phyloP scores from a whole-genome alignment of 1,284 basidiomycete species.

The Leccinum subfulvum region DNA sequence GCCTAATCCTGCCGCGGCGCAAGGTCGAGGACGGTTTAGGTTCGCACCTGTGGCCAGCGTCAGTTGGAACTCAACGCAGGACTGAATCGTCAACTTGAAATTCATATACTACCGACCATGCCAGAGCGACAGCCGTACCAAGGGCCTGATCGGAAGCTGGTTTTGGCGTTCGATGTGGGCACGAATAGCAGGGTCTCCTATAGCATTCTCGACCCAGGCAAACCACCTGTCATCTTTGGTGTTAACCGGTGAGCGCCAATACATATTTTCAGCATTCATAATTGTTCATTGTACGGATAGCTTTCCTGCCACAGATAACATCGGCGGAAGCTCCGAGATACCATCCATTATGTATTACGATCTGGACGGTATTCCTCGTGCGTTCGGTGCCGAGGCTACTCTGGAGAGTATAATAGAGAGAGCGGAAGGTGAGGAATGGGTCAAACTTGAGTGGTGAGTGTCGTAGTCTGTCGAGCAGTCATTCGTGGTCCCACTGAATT shows the following conservation, averaged over 20 bases:
- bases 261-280: not conserved
- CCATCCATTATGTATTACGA: constrained; percentile 57
- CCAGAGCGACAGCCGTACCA: constrained; percentile 33
- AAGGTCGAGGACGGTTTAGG: too few species aligned
- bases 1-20: not conserved
- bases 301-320: constrained; percentile 52
- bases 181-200: constrained; percentile 52
- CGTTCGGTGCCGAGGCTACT: constrained; percentile 51
- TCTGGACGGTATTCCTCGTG: constrained; percentile 38
- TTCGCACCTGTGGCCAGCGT: not conserved
- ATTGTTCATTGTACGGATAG: constrained; percentile 28
- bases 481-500: not conserved
- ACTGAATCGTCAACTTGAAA: not conserved
- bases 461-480: not conserved
- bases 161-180: constrained; percentile 51
- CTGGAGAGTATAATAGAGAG: constrained; percentile 39
- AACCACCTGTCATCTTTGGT: constrained; percentile 41
- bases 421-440: constrained; percentile 48
- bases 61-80: not conserved
- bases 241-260: constrained; percentile 41
- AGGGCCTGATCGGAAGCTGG: constrained; percentile 39
- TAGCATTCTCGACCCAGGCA: constrained; percentile 44
- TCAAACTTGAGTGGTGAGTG: constrained; percentile 43
- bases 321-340: constrained; percentile 54
- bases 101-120: constrained; percentile 22